Evolutionary conservation across 768 basidiomycete genomes (phyloP).

Genomic region (Lepiota brunneoincarnata): DNA sequence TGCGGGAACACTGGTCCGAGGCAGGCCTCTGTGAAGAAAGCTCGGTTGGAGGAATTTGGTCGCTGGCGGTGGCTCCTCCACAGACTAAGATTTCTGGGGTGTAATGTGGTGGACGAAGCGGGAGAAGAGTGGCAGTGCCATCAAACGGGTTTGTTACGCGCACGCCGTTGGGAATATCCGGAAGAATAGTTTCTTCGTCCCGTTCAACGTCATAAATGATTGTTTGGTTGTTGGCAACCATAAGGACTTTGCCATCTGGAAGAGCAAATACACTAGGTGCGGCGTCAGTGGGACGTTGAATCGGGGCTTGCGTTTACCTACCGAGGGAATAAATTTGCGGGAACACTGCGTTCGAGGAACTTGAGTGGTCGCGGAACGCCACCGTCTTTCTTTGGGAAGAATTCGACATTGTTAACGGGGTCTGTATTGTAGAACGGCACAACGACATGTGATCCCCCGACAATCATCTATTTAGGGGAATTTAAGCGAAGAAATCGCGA

Average conservation of each 20-base stretch:
- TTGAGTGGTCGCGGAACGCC: constrained; percentile 27
- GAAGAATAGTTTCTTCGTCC: constrained; percentile 35
- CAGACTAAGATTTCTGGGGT: constrained; percentile 46
- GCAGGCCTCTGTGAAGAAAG: constrained; percentile 42
- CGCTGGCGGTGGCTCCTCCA: constrained; percentile 37
- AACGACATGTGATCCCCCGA: constrained; percentile 25
- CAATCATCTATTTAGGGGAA: constrained; percentile 19
- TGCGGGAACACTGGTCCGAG: constrained; percentile 38
- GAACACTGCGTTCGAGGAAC: constrained; percentile 27
- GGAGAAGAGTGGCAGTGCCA: constrained; percentile 33
- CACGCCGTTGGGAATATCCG: constrained; percentile 43
- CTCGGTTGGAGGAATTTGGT: constrained; percentile 23
- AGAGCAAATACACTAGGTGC: constrained; percentile 26
- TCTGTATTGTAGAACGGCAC: constrained; percentile 62
- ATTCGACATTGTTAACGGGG: constrained; percentile 45
- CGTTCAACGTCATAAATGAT: constrained; percentile 38
- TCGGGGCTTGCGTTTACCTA: constrained; percentile 12
- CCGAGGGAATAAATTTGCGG: constrained; percentile 26
- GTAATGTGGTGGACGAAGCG: constrained; percentile 35
- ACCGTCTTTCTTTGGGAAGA: constrained; percentile 38
- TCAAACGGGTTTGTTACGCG: constrained; percentile 39
- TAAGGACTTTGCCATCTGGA: constrained; percentile 39
- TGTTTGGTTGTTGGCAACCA: constrained; percentile 38
- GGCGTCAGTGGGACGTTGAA: not conserved
- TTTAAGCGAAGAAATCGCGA: not conserved